These are phyloP conservation scores for Pleurotus citrinopileatus DNA, from an alignment of 768 basidiomycete genomes.

Conservation along the genomic window DNA sequence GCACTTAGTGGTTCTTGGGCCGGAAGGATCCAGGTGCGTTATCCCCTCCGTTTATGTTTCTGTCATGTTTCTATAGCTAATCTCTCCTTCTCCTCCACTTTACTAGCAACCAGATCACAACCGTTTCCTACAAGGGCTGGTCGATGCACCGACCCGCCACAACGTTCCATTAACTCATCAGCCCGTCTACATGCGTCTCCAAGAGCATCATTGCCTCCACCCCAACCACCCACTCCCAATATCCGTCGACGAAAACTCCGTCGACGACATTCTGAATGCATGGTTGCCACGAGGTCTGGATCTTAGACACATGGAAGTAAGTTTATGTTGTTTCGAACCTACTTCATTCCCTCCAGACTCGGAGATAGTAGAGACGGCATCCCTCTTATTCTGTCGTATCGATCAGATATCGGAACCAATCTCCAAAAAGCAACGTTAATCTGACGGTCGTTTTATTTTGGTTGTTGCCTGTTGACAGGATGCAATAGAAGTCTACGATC, in stretches of 20 bases:
- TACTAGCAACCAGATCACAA: constrained; percentile 20
- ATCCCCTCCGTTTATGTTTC: constrained; percentile 2
- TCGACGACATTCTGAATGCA: constrained; percentile 43
- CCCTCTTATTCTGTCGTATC: no score
- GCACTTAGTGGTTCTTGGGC: constrained; percentile 42
- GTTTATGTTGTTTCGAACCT: constrained; percentile 14
- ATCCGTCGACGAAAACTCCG: constrained; percentile 28
- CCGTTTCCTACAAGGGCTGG: constrained; percentile 18
- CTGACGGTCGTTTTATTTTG: not conserved
- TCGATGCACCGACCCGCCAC: constrained; percentile 22
- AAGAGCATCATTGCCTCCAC: constrained; percentile 45
- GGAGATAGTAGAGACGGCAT: no score
- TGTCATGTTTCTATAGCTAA: not conserved
- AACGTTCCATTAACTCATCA: constrained; percentile 26
- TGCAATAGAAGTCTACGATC: constrained; percentile 39
- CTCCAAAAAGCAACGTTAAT: no score
- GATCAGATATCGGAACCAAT: no score
- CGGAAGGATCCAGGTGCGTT: constrained; percentile 42
- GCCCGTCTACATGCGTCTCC: constrained; percentile 37
- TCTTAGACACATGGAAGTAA: constrained; percentile 31
- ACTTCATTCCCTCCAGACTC: no score
- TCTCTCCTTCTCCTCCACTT: no score
- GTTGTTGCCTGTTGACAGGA: constrained; percentile 24
- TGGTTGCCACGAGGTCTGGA: constrained; percentile 40
- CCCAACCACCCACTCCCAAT: constrained; percentile 33